Percentiles rank a stretch among this genome's conserved stretches.
phyloP scores from a whole-genome alignment of 1,139 yeast genomes.

The Meyerozyma sp. region DNA sequence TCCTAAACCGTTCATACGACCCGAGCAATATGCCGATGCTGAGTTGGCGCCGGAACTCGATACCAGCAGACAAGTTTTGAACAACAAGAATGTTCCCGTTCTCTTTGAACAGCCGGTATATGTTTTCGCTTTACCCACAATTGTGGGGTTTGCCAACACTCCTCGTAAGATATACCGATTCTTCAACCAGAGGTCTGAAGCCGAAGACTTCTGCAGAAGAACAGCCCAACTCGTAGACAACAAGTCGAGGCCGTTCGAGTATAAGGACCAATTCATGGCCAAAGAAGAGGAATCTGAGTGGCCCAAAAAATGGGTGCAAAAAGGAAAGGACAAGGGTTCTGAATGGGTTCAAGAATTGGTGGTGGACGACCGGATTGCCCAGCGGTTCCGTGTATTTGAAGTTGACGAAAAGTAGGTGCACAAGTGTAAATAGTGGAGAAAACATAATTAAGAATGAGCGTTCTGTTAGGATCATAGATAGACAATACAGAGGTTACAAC shows the following conservation, averaged over 20 bases:
- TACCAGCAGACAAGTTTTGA: conserved; percentile 15
- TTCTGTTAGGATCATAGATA: too few species aligned
- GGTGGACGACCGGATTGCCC: conserved; percentile 63
- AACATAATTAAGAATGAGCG: too few species aligned
- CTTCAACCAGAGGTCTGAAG: conserved; percentile 66
- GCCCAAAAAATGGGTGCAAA: conserved; percentile 82
- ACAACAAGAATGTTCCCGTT: conserved; percentile 45
- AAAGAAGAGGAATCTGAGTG: conserved; percentile 79
- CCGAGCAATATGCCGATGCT: conserved; percentile 50
- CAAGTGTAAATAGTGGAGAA: background rate
- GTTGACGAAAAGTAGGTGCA: background rate
- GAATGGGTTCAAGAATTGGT: conserved; percentile 85
- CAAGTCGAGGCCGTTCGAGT: conserved; percentile 50
- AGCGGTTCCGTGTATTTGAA: conserved; percentile 52
- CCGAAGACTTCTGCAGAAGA: conserved; percentile 63
- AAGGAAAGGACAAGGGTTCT: conserved; percentile 63
- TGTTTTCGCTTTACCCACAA: conserved; percentile 67
- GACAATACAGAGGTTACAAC: too few species aligned
- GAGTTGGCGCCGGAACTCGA: conserved; percentile 59
- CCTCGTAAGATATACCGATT: conserved; percentile 76
- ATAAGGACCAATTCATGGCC: conserved; percentile 51
- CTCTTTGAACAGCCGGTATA: conserved; percentile 71
- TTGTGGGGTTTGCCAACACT: conserved; percentile 71
- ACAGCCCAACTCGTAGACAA: conserved; percentile 59
- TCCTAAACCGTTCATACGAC: conserved; percentile 56